These are phyloP conservation scores for Phytopythium mirpurense DNA, from an alignment of 352 stramenopile species.

Conservation along the genomic window DNA sequence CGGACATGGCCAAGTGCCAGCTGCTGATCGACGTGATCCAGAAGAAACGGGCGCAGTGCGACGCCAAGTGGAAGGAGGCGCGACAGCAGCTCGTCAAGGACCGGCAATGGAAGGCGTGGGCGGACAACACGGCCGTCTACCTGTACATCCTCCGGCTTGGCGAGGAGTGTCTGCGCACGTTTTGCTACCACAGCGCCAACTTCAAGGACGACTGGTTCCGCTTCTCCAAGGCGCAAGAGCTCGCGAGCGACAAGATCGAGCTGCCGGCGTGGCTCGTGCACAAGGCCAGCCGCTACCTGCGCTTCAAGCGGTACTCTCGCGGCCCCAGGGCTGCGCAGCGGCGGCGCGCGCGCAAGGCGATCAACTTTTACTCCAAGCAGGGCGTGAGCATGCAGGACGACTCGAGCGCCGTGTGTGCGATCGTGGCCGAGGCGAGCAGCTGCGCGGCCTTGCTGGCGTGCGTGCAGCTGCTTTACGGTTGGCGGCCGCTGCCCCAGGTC, in stretches of 20 bases:
- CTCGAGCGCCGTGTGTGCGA: slow-evolving; percentile 55
- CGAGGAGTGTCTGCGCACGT: slow-evolving; percentile 77
- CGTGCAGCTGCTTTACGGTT: slow-evolving; percentile 73
- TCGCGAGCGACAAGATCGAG: slow-evolving; percentile 17
- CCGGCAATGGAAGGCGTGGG: slow-evolving; percentile 68
- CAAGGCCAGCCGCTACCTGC: slow-evolving; percentile 77
- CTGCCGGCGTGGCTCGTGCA: slow-evolving; percentile 66
- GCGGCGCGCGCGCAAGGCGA: slow-evolving; percentile 53
- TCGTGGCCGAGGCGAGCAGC: slow-evolving; percentile 73
- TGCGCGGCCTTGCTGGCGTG: slow-evolving; percentile 76
- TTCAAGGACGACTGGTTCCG: slow-evolving; percentile 67
- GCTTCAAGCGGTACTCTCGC: slow-evolving; percentile 79
- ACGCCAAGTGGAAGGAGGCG: slow-evolving; percentile 68
- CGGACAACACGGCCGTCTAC: slow-evolving; percentile 74
- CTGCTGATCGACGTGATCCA: slow-evolving; percentile 74
- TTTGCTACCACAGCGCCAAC: slow-evolving; percentile 77
- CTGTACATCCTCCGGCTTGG: slow-evolving; percentile 76
- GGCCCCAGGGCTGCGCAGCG: slow-evolving; percentile 54
- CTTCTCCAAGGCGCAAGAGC: slow-evolving; percentile 46
- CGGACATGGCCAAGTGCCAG: slow-evolving; percentile 55
- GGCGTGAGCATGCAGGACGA: slow-evolving; percentile 55
- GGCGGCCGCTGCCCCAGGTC: slow-evolving; percentile 55
- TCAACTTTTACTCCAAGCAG: slow-evolving; percentile 78
- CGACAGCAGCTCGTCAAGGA: slow-evolving; percentile 41
- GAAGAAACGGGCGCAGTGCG: slow-evolving; percentile 46